Base-by-base conservation (phyloP, 2,329 filamentous ascomycete genomes). In the Acephala macrosclerotiorum region DNA sequence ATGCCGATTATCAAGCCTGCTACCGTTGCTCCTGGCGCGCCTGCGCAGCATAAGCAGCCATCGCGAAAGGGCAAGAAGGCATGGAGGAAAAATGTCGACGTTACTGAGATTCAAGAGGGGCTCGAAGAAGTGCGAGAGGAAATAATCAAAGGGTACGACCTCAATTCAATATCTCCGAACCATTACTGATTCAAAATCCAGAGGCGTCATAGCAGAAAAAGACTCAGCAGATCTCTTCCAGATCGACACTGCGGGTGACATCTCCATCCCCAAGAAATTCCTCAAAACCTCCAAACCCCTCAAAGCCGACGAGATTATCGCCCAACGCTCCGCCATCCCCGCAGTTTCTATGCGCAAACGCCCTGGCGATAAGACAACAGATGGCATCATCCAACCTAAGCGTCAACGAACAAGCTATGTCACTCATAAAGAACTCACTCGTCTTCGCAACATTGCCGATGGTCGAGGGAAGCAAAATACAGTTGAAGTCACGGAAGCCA, bases 1-100 rank as follows among this genome's bases (percentile, higher is more conserved):
- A 78, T 78, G 76, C 73, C 75, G 33, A 71, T 78, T 47, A 66
- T 76, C 20, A 76, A 73, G 59, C 70, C 72, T 56, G 71, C 68
- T 25, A 65, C 82, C 47, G 84, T 80, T 66, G 80, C 85, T 40
- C 79, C 80, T 14, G 80, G 84, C 40, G 91, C 92, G 20, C 94
- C 94, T 12, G 88, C 90, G 69, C 93, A 96, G 72, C 89, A 91
- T 80, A 94, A 88, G 70, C 96, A 99, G 79, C 88, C 94, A 29
- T 98, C 95, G 5, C 87, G 96, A 77, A 99, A 99, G 79, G 96
- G 96, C 74, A 98, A 98, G 81, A 98, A 97, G 82, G 95, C 96
- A 36, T 99, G 96, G 96, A 88, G 96, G 76, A 99, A 98, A 80
- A 97, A 99, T 81, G 93, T 99, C 79, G 93, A 99, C 80, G 87